These are phyloP conservation scores for Gamsiella multidivaricata DNA, from an alignment of 192 early-diverging fungal genomes.

Conservation along the genomic window DNA sequence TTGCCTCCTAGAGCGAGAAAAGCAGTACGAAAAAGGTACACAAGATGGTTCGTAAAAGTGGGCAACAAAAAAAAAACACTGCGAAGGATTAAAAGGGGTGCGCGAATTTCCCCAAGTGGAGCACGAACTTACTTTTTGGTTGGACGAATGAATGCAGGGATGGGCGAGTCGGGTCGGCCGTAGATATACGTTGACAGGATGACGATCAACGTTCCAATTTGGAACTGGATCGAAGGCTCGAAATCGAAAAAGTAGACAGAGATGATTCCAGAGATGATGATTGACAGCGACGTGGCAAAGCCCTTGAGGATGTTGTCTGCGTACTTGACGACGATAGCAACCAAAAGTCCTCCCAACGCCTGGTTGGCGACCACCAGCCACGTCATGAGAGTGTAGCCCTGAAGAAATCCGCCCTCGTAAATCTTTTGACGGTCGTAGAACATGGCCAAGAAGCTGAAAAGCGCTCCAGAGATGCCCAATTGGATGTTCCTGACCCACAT, in stretches of 20 bases:
- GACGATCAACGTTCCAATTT: conserved; percentile 70
- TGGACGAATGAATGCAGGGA: conserved; percentile 37
- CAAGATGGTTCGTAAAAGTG: conserved; percentile 6
- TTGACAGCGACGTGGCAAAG: conserved; percentile 91
- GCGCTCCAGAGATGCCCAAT: conserved; percentile 67
- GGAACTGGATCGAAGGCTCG: conserved; percentile 74
- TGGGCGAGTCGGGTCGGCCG: conserved; percentile 57
- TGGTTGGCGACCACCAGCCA: conserved; percentile 82
- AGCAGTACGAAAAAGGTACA: neutral
- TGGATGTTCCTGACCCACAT: conserved; percentile 89
- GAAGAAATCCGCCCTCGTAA: conserved; percentile 74
- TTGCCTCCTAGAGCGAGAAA: conserved; percentile 22
- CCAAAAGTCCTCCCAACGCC: conserved; percentile 87
- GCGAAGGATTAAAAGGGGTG: neutral
- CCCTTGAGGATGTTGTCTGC: conserved; percentile 94
- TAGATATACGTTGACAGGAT: conserved; percentile 72
- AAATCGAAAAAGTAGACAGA: conserved; percentile 83
- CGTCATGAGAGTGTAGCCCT: conserved; percentile 81
- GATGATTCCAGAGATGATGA: conserved; percentile 83
- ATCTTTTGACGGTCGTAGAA: conserved; percentile 73
- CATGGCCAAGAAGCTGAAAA: conserved; percentile 76
- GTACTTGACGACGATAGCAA: conserved; percentile 91
- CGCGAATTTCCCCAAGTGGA: too few species aligned
- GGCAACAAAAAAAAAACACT: neutral
- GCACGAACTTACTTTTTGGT: conserved; percentile 39